Conservation (phyloP, 306 rosid species). For the Alnus glutinosa region DNA sequence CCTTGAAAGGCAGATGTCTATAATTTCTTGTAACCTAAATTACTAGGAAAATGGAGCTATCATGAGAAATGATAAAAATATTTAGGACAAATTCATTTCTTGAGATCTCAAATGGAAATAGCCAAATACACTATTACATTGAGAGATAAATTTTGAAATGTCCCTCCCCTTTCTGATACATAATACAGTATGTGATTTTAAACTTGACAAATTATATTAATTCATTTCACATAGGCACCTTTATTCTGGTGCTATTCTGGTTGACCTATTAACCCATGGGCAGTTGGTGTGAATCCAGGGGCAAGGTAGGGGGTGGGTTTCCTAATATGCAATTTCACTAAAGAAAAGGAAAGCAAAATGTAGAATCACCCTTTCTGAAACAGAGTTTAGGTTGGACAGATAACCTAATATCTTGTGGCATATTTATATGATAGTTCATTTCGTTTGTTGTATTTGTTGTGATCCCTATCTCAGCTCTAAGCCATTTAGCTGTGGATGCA, state of each 20-base stretch:
- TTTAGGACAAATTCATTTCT: not conserved
- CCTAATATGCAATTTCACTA: not conserved
- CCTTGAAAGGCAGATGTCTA: not conserved
- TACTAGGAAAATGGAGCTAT: not conserved
- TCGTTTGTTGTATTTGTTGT: conserved; percentile 16
- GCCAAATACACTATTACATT: not conserved
- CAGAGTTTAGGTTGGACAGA: conserved; percentile 12
- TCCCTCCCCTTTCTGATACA: not conserved
- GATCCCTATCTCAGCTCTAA: conserved; percentile 10
- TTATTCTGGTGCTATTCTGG: not conserved
- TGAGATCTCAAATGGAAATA: not conserved
- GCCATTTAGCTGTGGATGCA: not conserved
- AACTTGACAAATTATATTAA: not conserved
- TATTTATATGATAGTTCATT: conserved; percentile 18
- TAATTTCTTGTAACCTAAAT: not conserved
- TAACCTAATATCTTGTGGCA: conserved; percentile 7
- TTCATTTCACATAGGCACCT: not conserved
- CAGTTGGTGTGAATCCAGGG: not conserved
- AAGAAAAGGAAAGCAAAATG: not conserved
- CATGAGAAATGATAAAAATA: not conserved
- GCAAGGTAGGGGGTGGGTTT: not conserved
- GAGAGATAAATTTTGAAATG: not conserved
- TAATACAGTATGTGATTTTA: not conserved
- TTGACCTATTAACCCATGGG: not conserved
- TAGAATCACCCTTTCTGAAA: not conserved